Evolutionary conservation across 2,329 filamentous ascomycete species (phyloP), one percentile per base, ranked within the genome.

Genomic region (Calonectria naviculata): DNA sequence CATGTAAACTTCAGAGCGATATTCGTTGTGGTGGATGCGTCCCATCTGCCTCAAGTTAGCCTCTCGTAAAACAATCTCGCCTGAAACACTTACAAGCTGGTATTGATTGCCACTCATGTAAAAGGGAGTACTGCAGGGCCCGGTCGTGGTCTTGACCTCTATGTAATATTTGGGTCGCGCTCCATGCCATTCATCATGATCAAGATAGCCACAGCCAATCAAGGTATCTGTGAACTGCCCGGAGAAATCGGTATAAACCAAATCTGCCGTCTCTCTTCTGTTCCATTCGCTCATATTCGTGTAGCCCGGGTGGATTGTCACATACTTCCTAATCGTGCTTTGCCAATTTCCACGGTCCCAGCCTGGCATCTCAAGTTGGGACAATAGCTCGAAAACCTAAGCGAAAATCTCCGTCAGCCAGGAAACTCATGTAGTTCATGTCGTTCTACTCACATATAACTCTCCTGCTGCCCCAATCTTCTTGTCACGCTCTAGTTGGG

Each of bases 91-190:
- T 74, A 86, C 84, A 71, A 81, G 77, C 31, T 77, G 67, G 64
- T 84, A 86, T 74, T 88, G 86, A 2, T 75, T 75, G 31, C 82
- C 80, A 73, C 85, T 87, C 80, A 88, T 84, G 65, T 78, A 88
- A 64, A 89, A 87, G 0, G 83, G 80, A 4, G 80, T 83, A 15
- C 79, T 73, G 42, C 80, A 84, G 0, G 72, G 60, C 1, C 77
- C 76, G 1, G 82, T 85, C 0, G 87, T 88, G 1, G 85, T 83
- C 74, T 89, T 89, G 28, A 89, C 87, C 69, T 89, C 87, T 5
- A 89, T 82, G 36, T 81, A 86, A 73, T 87, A 89, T 21, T 79
- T 78, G 2, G 82, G 85, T 7, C 46, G 62, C 19, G 60, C 70
- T 5, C 19, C 36, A 47, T 71, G n/a, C 75, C 76, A 77, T n/a